These are phyloP conservation scores for Yarrowia alimentaria DNA, from an alignment of 805 yeast genomes.

Conservation along the genomic window DNA sequence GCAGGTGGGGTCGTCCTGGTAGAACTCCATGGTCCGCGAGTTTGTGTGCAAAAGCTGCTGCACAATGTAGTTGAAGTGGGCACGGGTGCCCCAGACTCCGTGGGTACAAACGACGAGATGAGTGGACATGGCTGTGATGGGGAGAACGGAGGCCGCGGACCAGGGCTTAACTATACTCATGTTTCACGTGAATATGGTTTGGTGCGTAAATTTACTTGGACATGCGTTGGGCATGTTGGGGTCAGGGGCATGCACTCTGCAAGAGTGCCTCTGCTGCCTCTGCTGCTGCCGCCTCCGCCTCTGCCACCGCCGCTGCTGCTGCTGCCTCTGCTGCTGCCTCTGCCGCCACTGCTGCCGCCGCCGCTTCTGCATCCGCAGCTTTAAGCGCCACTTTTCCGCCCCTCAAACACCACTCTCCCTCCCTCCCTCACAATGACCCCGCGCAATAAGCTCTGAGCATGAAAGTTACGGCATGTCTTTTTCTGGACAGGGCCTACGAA, in stretches of 20 bases:
- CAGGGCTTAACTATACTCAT: constrained; percentile 26
- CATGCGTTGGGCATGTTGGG: constrained; percentile 27
- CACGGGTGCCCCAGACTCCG: constrained; percentile 74
- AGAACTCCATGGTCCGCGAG: constrained; percentile 22
- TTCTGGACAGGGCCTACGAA: no score
- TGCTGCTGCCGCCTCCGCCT: no score
- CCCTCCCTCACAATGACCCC: not conserved
- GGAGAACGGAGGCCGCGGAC: constrained; percentile 10
- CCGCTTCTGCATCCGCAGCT: no score
- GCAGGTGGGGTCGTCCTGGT: constrained; percentile 24
- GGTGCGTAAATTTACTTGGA: constrained; percentile 17
- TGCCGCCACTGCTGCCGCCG: no score
- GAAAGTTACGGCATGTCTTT: no score
- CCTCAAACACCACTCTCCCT: no score
- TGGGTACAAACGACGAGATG: constrained; percentile 66
- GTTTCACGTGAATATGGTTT: constrained; percentile 26
- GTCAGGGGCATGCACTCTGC: constrained; percentile 13
- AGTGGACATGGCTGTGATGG: constrained; percentile 34
- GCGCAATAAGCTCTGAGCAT: constrained; percentile 19
- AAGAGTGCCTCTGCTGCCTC: no score
- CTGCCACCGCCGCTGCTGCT: no score
- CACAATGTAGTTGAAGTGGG: constrained; percentile 63
- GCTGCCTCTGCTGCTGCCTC: no score
- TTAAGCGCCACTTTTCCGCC: no score
- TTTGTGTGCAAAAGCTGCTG: constrained; percentile 41